Conservation (phyloP, 2,329 filamentous ascomycete genomes). For the Xylaria arbuscula region DNA sequence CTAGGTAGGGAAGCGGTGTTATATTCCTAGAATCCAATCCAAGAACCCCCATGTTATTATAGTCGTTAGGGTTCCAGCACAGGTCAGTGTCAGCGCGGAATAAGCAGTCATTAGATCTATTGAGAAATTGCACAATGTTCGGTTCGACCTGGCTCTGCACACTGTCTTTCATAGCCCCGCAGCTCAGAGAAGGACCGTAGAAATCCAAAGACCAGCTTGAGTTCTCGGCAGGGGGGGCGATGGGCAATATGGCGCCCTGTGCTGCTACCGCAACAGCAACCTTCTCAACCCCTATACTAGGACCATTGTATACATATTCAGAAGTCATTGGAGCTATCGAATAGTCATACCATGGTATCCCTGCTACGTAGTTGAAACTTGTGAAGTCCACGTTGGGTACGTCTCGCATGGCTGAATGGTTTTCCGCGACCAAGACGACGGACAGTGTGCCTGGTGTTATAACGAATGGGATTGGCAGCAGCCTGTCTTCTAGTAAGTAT, state of each 20-base stretch:
- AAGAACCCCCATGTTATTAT: too few species aligned
- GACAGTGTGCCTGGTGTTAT: conserved; percentile 3
- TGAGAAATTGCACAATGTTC: not conserved
- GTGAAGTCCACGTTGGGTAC: conserved; percentile 1
- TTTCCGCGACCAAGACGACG: not conserved
- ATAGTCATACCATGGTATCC: too few species aligned
- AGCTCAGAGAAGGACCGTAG: conserved; percentile 1
- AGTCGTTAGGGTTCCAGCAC: conserved; percentile 7
- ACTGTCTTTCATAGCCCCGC: conserved; percentile 1
- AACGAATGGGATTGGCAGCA: conserved; percentile 1
- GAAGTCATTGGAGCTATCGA: too few species aligned
- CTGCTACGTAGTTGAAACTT: conserved; percentile 1
- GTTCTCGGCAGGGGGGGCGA: not conserved
- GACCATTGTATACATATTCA: not conserved
- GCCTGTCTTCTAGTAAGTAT: not conserved
- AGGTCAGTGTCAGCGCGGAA: too few species aligned
- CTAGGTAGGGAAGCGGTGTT: not conserved
- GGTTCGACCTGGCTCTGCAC: not conserved
- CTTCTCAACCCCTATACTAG: not conserved
- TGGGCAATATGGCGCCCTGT: not conserved
- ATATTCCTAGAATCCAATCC: too few species aligned
- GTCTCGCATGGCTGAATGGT: not conserved
- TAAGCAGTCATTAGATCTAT: too few species aligned
- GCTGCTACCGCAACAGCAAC: conserved; percentile 5
- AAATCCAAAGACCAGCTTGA: conserved; percentile 10